Evolutionary conservation across 2,329 filamentous ascomycete genomes (phyloP), one percentile per base, ranked within the genome.

Genomic region (Biscogniauxia sp.): DNA sequence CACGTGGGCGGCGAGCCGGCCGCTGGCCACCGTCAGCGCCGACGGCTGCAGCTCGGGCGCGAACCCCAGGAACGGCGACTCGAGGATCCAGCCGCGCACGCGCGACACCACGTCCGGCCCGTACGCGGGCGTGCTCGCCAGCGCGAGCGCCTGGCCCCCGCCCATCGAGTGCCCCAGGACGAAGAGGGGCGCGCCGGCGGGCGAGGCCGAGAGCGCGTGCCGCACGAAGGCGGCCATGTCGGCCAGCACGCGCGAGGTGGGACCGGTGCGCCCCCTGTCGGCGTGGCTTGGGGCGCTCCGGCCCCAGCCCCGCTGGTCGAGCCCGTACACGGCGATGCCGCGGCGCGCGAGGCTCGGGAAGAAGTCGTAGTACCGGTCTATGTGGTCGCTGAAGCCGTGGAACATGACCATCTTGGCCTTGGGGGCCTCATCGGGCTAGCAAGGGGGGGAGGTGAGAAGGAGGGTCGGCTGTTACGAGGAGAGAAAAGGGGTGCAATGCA

Each of bases 81-180:
- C 89, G 15, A 90, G 80, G 41, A 96, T 72, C 80, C 89, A 92
- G 20, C 93, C 93, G 53, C 87, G 82, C 54, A 96, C 83, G 60
- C 82, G 79, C 41, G 77, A 73, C 51, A 86, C 81, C 13, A 91
- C 73, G 17, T 85, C 82, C 51, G 77, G 9, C 20, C 61, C 76
- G 72, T 86, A 82, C 58, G 74, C 62, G 0, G 80, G 73, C 57
- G 82, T 78, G 58, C 78, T 81, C 23, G 82, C 82, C 20, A 89
- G 74, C 51, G 85, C 87, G 8, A 96, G 78, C 5, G 88, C 84
- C 75, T 96, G 84, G 23, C 87, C 91, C 61, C 93, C 93, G 66
- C 93, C 93, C 92, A 97, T 97, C 20, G 89, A 93, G 76, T 97
- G 92, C 57, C 93, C 93, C 80, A 95, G 87, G 20, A 97, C 82